Conservation (phyloP, 23 red algal species). For the Cyanidiococcus yangmingshanensis region DNA sequence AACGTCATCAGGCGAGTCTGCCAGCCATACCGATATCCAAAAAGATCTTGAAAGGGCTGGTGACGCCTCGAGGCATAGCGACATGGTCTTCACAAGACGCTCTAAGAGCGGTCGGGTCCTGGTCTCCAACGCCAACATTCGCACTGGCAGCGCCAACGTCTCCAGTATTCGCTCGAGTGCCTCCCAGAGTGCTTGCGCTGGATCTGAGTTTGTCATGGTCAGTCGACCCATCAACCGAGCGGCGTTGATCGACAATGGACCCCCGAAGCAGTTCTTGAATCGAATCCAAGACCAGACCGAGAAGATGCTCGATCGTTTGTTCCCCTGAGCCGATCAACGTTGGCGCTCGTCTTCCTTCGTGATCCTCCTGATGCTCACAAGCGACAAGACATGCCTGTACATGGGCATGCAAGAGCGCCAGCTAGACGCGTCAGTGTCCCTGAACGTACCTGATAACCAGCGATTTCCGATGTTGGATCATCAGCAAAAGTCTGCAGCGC, state of each 20-base stretch:
- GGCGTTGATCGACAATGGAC: neutral
- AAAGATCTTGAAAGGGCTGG: neutral
- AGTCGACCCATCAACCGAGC: neutral
- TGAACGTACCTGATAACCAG: neutral
- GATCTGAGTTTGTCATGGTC: neutral
- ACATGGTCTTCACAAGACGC: neutral
- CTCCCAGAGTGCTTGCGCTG: neutral
- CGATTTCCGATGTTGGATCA: neutral
- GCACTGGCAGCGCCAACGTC: neutral
- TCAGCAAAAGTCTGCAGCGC: neutral
- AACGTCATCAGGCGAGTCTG: too few relatives aligned
- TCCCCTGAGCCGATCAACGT: neutral
- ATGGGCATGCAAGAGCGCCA: neutral
- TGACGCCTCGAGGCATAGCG: neutral
- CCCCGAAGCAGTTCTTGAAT: neutral
- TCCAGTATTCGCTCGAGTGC: neutral
- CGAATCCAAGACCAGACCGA: neutral
- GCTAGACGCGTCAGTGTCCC: neutral
- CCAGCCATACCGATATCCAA: neutral
- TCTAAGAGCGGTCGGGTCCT: neutral
- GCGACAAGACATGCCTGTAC: neutral
- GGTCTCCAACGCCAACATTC: neutral
- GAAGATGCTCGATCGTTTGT: neutral
- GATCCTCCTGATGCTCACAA: neutral
- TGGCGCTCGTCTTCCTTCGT: neutral